These are phyloP conservation scores for Phellopilus nigrolimitatus DNA, from an alignment of 1,284 basidiomycete species.

Conservation along the genomic window DNA sequence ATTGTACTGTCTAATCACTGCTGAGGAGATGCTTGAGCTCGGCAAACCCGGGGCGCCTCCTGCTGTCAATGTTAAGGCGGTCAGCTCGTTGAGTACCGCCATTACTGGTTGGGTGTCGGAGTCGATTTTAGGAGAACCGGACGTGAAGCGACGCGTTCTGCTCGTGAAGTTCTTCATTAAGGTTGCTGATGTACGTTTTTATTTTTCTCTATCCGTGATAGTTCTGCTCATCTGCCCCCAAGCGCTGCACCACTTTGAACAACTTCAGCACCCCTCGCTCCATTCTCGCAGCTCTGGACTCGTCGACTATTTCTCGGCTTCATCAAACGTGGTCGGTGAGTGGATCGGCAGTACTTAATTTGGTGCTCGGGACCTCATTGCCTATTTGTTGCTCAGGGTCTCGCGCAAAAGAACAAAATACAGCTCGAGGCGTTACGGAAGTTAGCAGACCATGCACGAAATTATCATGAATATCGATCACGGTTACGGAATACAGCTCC, in stretches of 20 bases:
- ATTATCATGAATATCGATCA: conserved; percentile 90
- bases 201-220: conserved; percentile 21
- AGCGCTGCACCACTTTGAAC: conserved; percentile 81
- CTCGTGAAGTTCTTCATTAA: conserved; percentile 96
- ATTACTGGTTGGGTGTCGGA: conserved; percentile 97
- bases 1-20: conserved; percentile 80
- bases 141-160: conserved; percentile 81
- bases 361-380: conserved; percentile 19
- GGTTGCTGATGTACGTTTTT: conserved; percentile 80
- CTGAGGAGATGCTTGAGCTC: conserved; percentile 84
- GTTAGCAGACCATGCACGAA: conserved; percentile 85
- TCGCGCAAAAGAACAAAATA: conserved; percentile 80
- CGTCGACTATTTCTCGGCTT: conserved; percentile 87
- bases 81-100: conserved; percentile 85
- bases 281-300: conserved; percentile 91
- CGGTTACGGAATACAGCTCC: conserved; percentile 77
- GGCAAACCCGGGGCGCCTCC: conserved; percentile 65
- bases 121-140: conserved; percentile 84
- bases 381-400: conserved; percentile 47
- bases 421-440: conserved; percentile 80
- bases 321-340: conserved; percentile 88
- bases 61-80: conserved; percentile 72
- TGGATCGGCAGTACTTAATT: conserved; percentile 23
- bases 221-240: conserved; percentile 18
- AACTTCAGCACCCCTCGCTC: conserved; percentile 94